Base-by-base conservation (phyloP, 306 rosid species). In the Ochetophila trinervis region DNA sequence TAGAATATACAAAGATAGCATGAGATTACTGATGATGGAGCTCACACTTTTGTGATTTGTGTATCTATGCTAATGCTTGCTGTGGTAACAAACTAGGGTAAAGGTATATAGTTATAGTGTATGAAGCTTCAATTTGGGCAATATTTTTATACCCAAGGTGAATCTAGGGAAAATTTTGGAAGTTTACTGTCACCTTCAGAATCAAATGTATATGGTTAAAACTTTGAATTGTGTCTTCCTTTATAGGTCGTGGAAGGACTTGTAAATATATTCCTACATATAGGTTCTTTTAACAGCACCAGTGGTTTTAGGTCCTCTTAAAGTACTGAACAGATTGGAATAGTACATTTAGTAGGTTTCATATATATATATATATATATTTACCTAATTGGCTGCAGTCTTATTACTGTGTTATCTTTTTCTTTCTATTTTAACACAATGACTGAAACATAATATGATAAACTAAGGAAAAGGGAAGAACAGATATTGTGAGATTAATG, bases 91-190 rank as follows among this genome's bases (percentile, higher is more conserved):
- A 66, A 53, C 53, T 74, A 79, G 83, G 90, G 56, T 73, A 76
- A 51, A 67, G 30, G 69, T 64, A 40, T 40, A 40, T 34, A n/a
- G n/a, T n/a, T n/a, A n/a, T n/a, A 60, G 71, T 76, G 58, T 78
- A 63, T 67, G 66, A 63, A 66, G 71, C 81, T 64, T 80, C 63
- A 51, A 71, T 22, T 59, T 70, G 91, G 87, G 82, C 68, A 53
- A 62, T 57, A 58, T 69, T 80, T 83, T 84, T 74, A 72, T 37
- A 62, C 79, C 84, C 73, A 18, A 63, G 58, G 79, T 69, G 90
- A 76, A 78, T 69, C 47, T 70, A 71, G 73, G 19, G 56, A 70
- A 78, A 71, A 77, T 74, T 67, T 47, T 62, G 69, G 60, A 42
- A 54, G 76, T 71, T 65, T 72, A 57, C 68, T 30, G 36, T 67